phyloP scores from a whole-genome alignment of 768 basidiomycete genomes.

The Tylopilus subfusipes region DNA sequence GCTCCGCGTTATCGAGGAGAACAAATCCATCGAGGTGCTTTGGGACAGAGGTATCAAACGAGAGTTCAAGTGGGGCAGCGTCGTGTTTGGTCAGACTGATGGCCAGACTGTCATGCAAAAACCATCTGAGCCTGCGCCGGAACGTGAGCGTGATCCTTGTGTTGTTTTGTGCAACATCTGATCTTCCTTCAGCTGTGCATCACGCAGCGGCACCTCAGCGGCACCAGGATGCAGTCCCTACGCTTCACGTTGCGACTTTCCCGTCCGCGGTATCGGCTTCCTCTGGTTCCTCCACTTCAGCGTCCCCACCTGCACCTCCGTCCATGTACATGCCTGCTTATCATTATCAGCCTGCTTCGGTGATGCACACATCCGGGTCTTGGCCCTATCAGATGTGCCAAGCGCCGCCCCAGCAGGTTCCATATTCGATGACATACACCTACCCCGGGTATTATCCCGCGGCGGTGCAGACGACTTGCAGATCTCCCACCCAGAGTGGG shows the following conservation, averaged over 20 bases:
- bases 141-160: slow-evolving; percentile 38
- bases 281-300: slow-evolving; percentile 21
- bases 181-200: slow-evolving; percentile 5
- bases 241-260: slow-evolving; percentile 24
- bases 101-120: slow-evolving; percentile 65
- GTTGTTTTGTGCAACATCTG: neutral
- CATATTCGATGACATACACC: slow-evolving; percentile 21
- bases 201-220: slow-evolving; percentile 18
- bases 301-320: slow-evolving; percentile 16
- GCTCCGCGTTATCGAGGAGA: slow-evolving; percentile 64
- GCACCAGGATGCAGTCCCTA: slow-evolving; percentile 10
- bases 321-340: slow-evolving; percentile 22
- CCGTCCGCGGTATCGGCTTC: slow-evolving; percentile 17
- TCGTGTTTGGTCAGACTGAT: slow-evolving; percentile 73
- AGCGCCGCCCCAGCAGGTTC: slow-evolving; percentile 11
- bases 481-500: slow-evolving; percentile 13
- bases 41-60: slow-evolving; percentile 74
- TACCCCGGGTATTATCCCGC: slow-evolving; percentile 26
- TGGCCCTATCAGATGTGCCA: slow-evolving; percentile 34
- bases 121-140: slow-evolving; percentile 53
- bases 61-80: slow-evolving; percentile 81
- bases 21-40: slow-evolving; percentile 69
- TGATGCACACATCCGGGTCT: slow-evolving; percentile 23
- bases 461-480: slow-evolving; percentile 7
- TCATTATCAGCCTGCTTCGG: slow-evolving; percentile 18